Conservation (phyloP, 2,329 filamentous ascomycete species). For the Cryphonectria nitschkei region DNA sequence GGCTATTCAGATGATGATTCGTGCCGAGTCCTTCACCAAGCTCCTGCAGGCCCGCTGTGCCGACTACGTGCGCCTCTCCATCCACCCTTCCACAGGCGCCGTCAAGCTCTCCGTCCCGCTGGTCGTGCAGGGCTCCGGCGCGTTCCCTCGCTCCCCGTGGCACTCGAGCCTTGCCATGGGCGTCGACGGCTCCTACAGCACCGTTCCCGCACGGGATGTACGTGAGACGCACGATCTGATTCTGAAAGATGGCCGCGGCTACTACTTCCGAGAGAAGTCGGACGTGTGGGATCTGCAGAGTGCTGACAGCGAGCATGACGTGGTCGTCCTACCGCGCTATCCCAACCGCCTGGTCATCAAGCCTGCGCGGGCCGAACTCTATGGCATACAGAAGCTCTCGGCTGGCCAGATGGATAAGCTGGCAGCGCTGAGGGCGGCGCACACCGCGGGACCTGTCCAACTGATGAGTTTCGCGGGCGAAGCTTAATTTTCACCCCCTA, state of each 20-base stretch:
- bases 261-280: conserved; percentile 42
- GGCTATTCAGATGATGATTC: conserved; percentile 29
- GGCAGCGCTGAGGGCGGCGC: background rate
- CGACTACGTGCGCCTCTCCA: conserved; percentile 31
- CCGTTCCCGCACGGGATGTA: conserved; percentile 30
- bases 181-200: conserved; percentile 36
- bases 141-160: conserved; percentile 39
- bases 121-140: conserved; percentile 31
- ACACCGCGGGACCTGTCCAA: background rate
- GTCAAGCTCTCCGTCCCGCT: conserved; percentile 32
- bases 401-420: background rate
- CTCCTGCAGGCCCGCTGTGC: conserved; percentile 27
- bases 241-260: conserved; percentile 39
- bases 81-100: conserved; percentile 30
- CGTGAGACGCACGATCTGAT: conserved; percentile 39
- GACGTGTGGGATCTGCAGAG: conserved; percentile 31
- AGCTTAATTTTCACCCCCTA: background rate
- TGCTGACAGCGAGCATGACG: conserved; percentile 3
- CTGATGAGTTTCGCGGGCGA: background rate
- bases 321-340: background rate
- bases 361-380: background rate
- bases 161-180: conserved; percentile 40
- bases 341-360: conserved; percentile 2
- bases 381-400: background rate
- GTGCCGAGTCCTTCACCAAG: conserved; percentile 5